Percentiles rank a stretch among this genome's conserved stretches.
These are phyloP conservation scores for Podila epicladia DNA, from an alignment of 192 early-diverging fungal species.

Conservation along the genomic window DNA sequence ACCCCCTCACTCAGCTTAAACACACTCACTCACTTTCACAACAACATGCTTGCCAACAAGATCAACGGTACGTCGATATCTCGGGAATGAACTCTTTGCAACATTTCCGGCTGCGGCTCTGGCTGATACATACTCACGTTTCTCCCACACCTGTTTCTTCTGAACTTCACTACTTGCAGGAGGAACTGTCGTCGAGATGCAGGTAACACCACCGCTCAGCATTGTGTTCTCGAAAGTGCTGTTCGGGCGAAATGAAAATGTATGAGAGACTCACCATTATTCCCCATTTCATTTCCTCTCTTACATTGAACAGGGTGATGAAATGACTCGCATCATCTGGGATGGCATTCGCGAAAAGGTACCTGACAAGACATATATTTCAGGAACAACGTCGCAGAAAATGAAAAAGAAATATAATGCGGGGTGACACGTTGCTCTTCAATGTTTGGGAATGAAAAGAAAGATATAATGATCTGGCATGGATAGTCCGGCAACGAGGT, in stretches of 20 bases:
- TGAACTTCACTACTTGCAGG: conserved; percentile 9
- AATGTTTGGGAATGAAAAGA: too few species aligned
- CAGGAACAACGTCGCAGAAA: background rate
- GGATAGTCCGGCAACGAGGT: too few species aligned
- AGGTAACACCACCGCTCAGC: conserved; percentile 12
- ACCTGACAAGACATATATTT: background rate
- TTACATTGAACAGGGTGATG: conserved; percentile 86
- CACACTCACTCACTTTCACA: background rate
- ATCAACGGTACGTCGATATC: conserved; percentile 45
- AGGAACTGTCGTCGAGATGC: conserved; percentile 56
- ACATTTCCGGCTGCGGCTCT: too few species aligned
- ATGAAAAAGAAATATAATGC: too few species aligned
- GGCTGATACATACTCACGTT: background rate
- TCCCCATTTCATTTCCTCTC: background rate
- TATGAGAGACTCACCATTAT: background rate
- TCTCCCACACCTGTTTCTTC: background rate
- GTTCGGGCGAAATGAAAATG: too few species aligned
- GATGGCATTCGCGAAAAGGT: conserved; percentile 92
- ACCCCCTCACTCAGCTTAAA: conserved; percentile 1
- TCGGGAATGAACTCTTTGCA: too few species aligned
- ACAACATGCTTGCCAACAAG: conserved; percentile 36
- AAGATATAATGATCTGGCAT: too few species aligned
- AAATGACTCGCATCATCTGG: conserved; percentile 99
- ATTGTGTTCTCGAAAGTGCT: too few species aligned
- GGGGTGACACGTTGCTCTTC: too few species aligned